A percentile compares a stretch with the other conserved stretches of the same genome.
phyloP scores from a whole-genome alignment of 345 rosid species.

The Citrus australasica region DNA sequence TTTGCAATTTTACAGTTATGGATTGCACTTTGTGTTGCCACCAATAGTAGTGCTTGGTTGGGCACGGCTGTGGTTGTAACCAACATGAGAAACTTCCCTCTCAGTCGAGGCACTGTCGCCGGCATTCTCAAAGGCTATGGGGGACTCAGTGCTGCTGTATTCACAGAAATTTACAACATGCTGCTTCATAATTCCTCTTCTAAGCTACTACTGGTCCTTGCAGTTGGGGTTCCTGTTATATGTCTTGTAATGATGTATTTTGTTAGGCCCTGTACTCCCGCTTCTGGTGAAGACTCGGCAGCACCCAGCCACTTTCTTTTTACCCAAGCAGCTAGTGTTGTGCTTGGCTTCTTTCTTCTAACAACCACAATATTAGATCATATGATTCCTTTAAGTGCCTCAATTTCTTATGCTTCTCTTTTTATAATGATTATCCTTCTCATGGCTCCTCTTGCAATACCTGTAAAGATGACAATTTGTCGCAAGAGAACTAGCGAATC shows the following conservation, averaged over 20 bases:
- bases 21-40: conserved; percentile 56
- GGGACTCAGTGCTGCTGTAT: conserved; percentile 66
- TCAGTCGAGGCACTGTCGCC: conserved; percentile 58
- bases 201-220: conserved; percentile 54
- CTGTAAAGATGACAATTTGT: conserved; percentile 57
- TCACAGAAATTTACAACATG: conserved; percentile 48
- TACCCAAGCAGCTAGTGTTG: conserved; percentile 40
- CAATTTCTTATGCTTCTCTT: conserved; percentile 32
- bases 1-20: conserved; percentile 42
- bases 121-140: conserved; percentile 68
- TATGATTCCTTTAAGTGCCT: conserved; percentile 30
- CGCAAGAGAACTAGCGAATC: conserved; percentile 20
- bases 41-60: conserved; percentile 66
- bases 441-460: conserved; percentile 61
- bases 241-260: conserved; percentile 56
- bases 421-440: conserved; percentile 51
- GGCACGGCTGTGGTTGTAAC: conserved; percentile 62
- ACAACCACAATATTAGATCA: conserved; percentile 38
- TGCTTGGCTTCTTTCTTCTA: conserved; percentile 54
- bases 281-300: conserved; percentile 43
- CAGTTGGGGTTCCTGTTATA: conserved; percentile 53
- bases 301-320: conserved; percentile 52
- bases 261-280: conserved; percentile 55
- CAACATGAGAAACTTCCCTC: conserved; percentile 75
- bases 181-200: conserved; percentile 54